Base-by-base conservation (phyloP, 352 stramenopile species). In the Globisporangium echinulatum region DNA sequence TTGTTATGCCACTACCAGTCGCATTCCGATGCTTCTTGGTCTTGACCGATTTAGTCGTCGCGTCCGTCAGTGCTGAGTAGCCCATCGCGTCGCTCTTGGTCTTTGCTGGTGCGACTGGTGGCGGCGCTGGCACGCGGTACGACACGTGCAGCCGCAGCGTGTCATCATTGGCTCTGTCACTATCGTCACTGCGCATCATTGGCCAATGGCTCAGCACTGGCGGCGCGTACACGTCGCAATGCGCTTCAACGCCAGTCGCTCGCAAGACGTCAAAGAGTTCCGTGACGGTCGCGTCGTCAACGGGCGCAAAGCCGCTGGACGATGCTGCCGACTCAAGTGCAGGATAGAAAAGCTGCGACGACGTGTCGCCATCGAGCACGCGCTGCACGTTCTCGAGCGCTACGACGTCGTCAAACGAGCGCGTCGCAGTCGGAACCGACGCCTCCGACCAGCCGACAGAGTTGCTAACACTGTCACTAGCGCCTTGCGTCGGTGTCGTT, bases 61-160 rank as follows among this genome's bases (percentile, higher is more conserved):
- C 4, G 33, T 79, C 62, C 39, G 68, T 63, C 19, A 66, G 59
- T 33, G 25, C 19, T 37, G 62, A 49, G 56, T 61, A 59, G 47
- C 68, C 56, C 57, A 53, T 43, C 36, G 59, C 57, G 13, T 81
- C 72, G 3, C 65, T 61, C 56, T 71, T 74, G n/a, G 70, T 52
- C n/a, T 76, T 71, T 17, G 68, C 52, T 14, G 68, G 72, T 13
- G 48, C 15, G 7, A 36, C 37, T 2, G 71, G 74, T 3, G 66
- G 68, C 4, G 80, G 74, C 17, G 77, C 74, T n/a, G 75, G 69
- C 40, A 87, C 72, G 46, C 79, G 84, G 65, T 90, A 93, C 0
- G 73, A 75, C n/a, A 90, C 66, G 33, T 75, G 69, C 65, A 87
- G 88, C 19, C 71, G 68, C 63, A 85, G 76, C 37, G 87, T 67